Evolutionary conservation across 805 yeast genomes (phyloP), one percentile per base, ranked within the genome.

Genomic region (Komagataella populi): DNA sequence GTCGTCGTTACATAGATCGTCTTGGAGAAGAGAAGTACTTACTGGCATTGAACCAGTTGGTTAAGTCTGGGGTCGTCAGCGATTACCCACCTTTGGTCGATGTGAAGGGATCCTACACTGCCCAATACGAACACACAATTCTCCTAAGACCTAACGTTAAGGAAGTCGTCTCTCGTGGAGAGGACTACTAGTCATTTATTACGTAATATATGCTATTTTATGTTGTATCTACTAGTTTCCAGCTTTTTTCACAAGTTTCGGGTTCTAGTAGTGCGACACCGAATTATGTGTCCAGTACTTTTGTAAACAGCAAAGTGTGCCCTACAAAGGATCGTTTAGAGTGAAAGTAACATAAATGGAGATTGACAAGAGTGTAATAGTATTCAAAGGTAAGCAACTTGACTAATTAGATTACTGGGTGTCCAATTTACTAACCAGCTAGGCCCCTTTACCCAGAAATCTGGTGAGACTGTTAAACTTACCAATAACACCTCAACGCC

Each of bases 31-130:
- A 89, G 48, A 90, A 89, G 69, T 91, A 93, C 61, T 71, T 91
- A 53, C 72, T 87, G 59, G 96, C 96, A 5, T 76, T 93, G 66
- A 88, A 85, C 68, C 84, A 80, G 59, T 73, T 93, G 63, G 96
- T 88, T 51, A 82, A 81, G 63, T 77, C 84, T 6, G 98, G 96
- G 4, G 70, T 86, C n/a, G 87, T 93, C 6, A 85, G 84, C 60
- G 99, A 88, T 57, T 89, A 93, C 60, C 96, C 97, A 16, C 99
- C 99, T 6, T 71, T 93, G 57, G 83, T 78, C 51, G 99, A 93
- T 64, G 68, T 74, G 17, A 76, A 73, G 54, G 98, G 98, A 10
- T 76, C 84, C 48, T 90, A 86, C 74, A 93, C 98, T 44, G 99
- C 99, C 0, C 99, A 93, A 68, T 91, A 69, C 62, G 99, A 93